Percentiles rank a stretch among this genome's conserved stretches.
These are phyloP conservation scores for Zizania latifolia DNA, from an alignment of 176 grass and related monocot genomes.

Conservation along the genomic window DNA sequence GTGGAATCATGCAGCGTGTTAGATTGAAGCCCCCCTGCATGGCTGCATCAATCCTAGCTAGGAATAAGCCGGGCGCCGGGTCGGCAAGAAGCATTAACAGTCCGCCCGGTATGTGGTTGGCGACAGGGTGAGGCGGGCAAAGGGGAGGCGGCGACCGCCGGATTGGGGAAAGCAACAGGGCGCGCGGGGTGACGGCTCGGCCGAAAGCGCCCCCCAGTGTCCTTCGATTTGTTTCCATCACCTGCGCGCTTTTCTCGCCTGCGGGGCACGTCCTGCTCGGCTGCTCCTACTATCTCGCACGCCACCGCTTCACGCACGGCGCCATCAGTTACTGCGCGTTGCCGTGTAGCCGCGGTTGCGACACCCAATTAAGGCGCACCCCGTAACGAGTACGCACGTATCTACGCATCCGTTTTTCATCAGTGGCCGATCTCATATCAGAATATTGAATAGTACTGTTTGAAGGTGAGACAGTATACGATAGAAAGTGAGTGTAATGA, in stretches of 20 bases:
- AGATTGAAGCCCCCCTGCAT: constrained; percentile 4
- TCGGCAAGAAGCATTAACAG: background rate
- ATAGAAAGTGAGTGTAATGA: no score
- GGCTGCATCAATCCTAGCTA: no score
- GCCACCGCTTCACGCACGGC: background rate
- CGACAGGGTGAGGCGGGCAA: no score
- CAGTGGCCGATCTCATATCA: background rate
- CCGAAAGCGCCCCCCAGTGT: background rate
- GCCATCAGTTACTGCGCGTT: background rate
- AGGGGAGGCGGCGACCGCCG: background rate
- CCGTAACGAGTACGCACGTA: no score
- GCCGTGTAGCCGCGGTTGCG: no score
- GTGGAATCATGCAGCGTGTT: constrained; percentile 10
- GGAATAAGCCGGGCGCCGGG: background rate
- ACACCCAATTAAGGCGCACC: no score
- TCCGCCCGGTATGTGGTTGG: background rate
- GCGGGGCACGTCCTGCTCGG: background rate
- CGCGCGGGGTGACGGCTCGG: constrained; percentile 26
- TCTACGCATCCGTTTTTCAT: background rate
- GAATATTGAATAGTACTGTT: no score
- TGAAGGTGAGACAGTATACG: no score
- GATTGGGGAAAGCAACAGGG: constrained; percentile 23
- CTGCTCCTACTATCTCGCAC: background rate
- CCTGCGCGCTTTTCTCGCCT: background rate
- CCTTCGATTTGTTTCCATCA: constrained; percentile 18